Evolutionary conservation across 2,329 filamentous ascomycete genomes (phyloP).

Genomic region (Nothophaeocryptopus gaeumannii): DNA sequence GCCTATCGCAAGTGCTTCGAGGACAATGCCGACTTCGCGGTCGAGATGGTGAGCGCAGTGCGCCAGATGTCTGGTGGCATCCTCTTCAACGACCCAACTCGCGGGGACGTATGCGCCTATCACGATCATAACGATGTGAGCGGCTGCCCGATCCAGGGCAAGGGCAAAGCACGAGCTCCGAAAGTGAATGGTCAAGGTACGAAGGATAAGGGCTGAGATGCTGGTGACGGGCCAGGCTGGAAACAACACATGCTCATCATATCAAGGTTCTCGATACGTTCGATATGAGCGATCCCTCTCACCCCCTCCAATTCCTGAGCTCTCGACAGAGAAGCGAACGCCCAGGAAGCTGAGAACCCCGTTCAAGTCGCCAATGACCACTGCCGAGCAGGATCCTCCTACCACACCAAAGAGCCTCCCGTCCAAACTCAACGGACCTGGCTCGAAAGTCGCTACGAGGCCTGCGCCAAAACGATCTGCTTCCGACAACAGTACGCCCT

Average conservation of each 20-base stretch:
- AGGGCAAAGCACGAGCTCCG: conserved; percentile 16
- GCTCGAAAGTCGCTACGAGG: not conserved
- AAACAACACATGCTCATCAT: conserved; percentile 18
- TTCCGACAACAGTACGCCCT: not conserved
- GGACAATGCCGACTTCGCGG: conserved; percentile 50
- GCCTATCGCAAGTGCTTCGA: conserved; percentile 52
- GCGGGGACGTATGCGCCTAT: conserved; percentile 46
- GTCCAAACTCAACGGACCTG: conserved; percentile 8
- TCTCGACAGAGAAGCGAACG: conserved; percentile 23
- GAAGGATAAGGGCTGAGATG: not conserved
- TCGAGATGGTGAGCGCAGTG: conserved; percentile 55
- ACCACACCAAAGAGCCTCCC: not conserved
- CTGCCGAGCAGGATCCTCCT: not conserved
- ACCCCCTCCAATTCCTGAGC: conserved; percentile 13
- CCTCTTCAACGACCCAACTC: conserved; percentile 53
- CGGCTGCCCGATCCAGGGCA: conserved; percentile 19
- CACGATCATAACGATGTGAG: conserved; percentile 48
- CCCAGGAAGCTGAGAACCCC: conserved; percentile 24
- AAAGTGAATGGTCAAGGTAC: conserved; percentile 16
- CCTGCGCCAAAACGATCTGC: not conserved
- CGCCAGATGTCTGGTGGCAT: conserved; percentile 49
- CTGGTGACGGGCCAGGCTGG: conserved; percentile 1
- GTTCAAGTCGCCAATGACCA: not conserved
- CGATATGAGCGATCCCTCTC: not conserved
- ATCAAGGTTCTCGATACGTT: conserved; percentile 16